Evolutionary conservation across 2,329 filamentous ascomycete species (phyloP).

Genomic region (Fusarium sp.): DNA sequence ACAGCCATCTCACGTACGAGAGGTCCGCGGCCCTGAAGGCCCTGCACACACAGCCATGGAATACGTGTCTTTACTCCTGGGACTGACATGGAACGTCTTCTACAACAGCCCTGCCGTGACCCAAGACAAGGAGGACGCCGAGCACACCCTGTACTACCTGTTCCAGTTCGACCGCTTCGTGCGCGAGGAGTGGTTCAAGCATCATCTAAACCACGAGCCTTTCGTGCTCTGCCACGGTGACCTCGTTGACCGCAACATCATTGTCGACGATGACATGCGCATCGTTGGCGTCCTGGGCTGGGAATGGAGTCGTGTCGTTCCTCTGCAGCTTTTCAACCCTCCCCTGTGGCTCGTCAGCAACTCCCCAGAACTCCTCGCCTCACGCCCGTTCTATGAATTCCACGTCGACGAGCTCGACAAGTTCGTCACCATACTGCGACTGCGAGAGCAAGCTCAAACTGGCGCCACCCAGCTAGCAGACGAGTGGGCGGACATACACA

Average conservation of each 20-base stretch:
- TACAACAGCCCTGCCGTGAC: conserved; percentile 24
- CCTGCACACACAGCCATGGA: conserved; percentile 34
- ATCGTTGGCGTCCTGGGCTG: conserved; percentile 32
- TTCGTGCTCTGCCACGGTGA: conserved; percentile 45
- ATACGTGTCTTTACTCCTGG: conserved; percentile 41
- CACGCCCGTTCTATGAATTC: neutral
- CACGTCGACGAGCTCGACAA: neutral
- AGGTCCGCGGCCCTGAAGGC: conserved; percentile 15
- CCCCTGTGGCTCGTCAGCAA: conserved; percentile 24
- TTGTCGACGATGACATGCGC: conserved; percentile 26
- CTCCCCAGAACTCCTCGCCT: neutral
- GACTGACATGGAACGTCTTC: conserved; percentile 45
- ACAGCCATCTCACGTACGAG: conserved; percentile 31
- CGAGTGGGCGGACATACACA: conserved; percentile 5
- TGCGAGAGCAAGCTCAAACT: neutral
- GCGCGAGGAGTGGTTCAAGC: conserved; percentile 15
- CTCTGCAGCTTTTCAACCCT: conserved; percentile 30
- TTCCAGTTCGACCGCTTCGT: conserved; percentile 34
- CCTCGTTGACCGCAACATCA: conserved; percentile 36
- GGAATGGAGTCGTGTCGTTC: conserved; percentile 40
- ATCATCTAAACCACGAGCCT: conserved; percentile 25
- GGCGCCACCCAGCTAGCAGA: neutral
- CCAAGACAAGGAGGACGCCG: conserved; percentile 32
- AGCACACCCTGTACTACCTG: conserved; percentile 40
- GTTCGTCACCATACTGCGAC: neutral